phyloP scores from a whole-genome alignment of 108 stramenopile species.

The Bacterosira constricta region DNA sequence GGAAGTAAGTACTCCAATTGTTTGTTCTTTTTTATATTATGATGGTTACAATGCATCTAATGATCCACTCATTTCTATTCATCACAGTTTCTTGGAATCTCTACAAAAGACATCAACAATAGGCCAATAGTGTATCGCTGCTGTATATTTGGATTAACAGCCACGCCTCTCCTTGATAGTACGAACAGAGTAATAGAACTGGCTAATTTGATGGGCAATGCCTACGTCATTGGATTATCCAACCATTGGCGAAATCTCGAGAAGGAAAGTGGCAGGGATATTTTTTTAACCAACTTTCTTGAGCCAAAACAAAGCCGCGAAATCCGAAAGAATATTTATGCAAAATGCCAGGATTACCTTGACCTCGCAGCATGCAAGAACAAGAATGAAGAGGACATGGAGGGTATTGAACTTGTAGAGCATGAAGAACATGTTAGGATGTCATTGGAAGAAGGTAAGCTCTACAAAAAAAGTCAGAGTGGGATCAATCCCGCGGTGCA shows the following conservation, averaged over 20 bases:
- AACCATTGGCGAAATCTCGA: constrained; percentile 74
- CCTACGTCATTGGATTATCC: constrained; percentile 68
- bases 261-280: constrained; percentile 63
- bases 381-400: constrained; percentile 57
- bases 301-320: constrained; percentile 70
- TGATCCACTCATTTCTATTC: background rate
- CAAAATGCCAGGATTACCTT: constrained; percentile 57
- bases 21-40: background rate
- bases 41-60: background rate
- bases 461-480: constrained; percentile 54
- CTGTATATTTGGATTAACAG: constrained; percentile 74
- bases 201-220: constrained; percentile 76
- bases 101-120: constrained; percentile 54
- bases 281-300: constrained; percentile 63
- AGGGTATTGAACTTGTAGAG: constrained; percentile 51
- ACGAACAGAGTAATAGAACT: constrained; percentile 72
- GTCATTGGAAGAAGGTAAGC: constrained; percentile 47
- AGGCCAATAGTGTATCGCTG: constrained; percentile 56
- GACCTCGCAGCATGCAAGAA: constrained; percentile 55
- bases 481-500: constrained; percentile 39
- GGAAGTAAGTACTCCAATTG: constrained; percentile 9
- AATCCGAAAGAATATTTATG: constrained; percentile 54
- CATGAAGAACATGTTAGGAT: constrained; percentile 30
- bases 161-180: constrained; percentile 76
- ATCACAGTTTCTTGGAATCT: constrained; percentile 62